Conservation (phyloP, 2,329 filamentous ascomycete genomes). For the Epichloe bromicola region DNA sequence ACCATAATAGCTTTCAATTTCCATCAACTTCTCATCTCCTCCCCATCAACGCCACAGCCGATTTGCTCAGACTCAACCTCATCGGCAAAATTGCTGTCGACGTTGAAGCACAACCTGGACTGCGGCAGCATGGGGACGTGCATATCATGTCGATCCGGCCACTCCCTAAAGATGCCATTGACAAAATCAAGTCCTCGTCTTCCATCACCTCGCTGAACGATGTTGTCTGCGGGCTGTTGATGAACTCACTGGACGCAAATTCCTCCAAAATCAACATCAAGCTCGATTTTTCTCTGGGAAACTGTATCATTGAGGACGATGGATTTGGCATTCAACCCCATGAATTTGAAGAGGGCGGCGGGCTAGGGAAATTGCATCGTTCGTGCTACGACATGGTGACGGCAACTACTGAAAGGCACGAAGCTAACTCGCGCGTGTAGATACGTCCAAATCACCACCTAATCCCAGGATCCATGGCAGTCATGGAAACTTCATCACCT, state of each 20-base stretch:
- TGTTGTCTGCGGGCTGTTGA: conserved; percentile 58
- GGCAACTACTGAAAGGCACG: background rate
- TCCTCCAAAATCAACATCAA: conserved; percentile 56
- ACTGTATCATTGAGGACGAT: conserved; percentile 73
- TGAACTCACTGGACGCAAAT: conserved; percentile 74
- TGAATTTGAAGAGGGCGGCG: conserved; percentile 61
- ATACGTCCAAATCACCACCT: conserved; percentile 60
- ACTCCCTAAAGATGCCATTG: conserved; percentile 56
- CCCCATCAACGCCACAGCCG: background rate
- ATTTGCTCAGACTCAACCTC: background rate
- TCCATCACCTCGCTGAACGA: conserved; percentile 60
- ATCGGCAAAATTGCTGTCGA: background rate
- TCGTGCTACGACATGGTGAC: conserved; percentile 18
- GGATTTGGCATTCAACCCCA: conserved; percentile 60
- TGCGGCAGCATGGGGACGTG: conserved; percentile 2
- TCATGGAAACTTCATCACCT: conserved; percentile 64
- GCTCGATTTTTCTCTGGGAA: conserved; percentile 63
- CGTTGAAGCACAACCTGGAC: background rate
- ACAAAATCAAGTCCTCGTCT: conserved; percentile 78
- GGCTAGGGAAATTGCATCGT: conserved; percentile 65
- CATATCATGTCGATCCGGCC: conserved; percentile 49
- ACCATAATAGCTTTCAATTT: too few species aligned
- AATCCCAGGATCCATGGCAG: conserved; percentile 44
- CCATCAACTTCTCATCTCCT: too few species aligned
- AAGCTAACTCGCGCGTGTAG: conserved; percentile 27